phyloP scores from a whole-genome alignment of 2,329 filamentous ascomycete species.

The Gnomoniopsis sp. region DNA sequence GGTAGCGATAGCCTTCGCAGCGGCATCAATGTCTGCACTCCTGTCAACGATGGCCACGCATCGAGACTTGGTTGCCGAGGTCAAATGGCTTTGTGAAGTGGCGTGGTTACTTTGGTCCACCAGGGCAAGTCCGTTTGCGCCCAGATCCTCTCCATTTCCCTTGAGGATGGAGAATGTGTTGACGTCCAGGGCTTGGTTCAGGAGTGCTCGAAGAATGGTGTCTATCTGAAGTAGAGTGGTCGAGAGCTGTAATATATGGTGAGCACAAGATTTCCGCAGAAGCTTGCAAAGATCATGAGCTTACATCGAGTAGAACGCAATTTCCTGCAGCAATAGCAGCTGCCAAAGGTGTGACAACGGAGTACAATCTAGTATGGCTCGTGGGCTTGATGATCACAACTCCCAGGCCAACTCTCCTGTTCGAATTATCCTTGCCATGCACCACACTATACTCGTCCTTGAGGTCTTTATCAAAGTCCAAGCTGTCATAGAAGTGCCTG shows the following conservation, averaged over 20 bases:
- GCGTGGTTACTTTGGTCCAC: slow-evolving; percentile 25
- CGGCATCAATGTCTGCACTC: slow-evolving; percentile 49
- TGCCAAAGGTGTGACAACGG: slow-evolving; percentile 27
- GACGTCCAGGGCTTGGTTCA: slow-evolving; percentile 23
- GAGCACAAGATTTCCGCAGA: background rate
- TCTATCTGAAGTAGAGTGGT: slow-evolving; percentile 23
- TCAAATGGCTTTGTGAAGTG: slow-evolving; percentile 6
- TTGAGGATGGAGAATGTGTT: slow-evolving; percentile 25
- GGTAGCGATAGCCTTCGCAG: slow-evolving; percentile 49
- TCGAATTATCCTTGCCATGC: slow-evolving; percentile 22
- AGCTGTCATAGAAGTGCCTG: slow-evolving; percentile 25
- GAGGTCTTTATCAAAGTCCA: slow-evolving; percentile 26
- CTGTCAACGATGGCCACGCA: slow-evolving; percentile 59
- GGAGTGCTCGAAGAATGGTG: slow-evolving; percentile 20
- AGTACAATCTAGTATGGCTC: slow-evolving; percentile 29
- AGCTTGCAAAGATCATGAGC: background rate
- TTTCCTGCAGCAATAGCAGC: slow-evolving; percentile 35
- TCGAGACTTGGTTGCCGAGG: slow-evolving; percentile 17
- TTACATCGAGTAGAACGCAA: slow-evolving; percentile 31
- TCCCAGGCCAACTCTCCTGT: slow-evolving; percentile 23
- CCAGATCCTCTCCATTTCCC: slow-evolving; percentile 17
- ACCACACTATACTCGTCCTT: slow-evolving; percentile 29
- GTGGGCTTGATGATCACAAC: slow-evolving; percentile 31
- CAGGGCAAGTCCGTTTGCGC: slow-evolving; percentile 20
- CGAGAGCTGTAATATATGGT: slow-evolving; percentile 19